A percentile compares a stretch with the other conserved stretches of the same genome.
phyloP scores from a whole-genome alignment of 108 stramenopile species.

The Nannochloropsis granulata region DNA sequence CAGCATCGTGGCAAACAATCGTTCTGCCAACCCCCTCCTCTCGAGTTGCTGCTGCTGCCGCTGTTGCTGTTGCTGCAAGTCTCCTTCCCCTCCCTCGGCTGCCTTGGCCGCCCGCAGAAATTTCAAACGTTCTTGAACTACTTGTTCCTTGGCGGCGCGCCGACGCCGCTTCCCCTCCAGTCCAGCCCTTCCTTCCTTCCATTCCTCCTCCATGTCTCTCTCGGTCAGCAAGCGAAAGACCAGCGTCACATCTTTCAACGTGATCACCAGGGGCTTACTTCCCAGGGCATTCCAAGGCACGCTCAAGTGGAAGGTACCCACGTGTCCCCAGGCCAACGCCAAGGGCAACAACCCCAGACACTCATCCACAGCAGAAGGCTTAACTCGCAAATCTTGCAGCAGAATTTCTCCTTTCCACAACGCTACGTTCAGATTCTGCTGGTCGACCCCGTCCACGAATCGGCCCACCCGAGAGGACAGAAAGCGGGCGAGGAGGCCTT shows the following conservation, averaged over 20 bases:
- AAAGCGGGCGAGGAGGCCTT: slow-evolving; percentile 18
- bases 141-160: neutral
- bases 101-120: neutral
- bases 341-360: neutral
- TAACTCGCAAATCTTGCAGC: neutral
- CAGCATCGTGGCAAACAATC: neutral
- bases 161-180: neutral
- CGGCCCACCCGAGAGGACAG: slow-evolving; percentile 16
- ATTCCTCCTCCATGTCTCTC: neutral
- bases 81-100: neutral
- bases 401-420: slow-evolving; percentile 15
- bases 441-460: slow-evolving; percentile 16
- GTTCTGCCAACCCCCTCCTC: neutral
- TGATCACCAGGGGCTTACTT: neutral
- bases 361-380: neutral
- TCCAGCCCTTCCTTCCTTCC: neutral
- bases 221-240: neutral
- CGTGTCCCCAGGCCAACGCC: slow-evolving; percentile 18
- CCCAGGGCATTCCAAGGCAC: slow-evolving; percentile 26
- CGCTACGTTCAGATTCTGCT: slow-evolving; percentile 11
- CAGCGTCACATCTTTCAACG: neutral
- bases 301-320: slow-evolving; percentile 13
- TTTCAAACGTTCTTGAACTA: neutral
- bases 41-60: neutral
- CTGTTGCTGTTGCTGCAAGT: neutral